Evolutionary conservation across 441 rosid species (phyloP), one percentile per base, ranked within the genome.

Genomic region (Bruguiera hainesii): DNA sequence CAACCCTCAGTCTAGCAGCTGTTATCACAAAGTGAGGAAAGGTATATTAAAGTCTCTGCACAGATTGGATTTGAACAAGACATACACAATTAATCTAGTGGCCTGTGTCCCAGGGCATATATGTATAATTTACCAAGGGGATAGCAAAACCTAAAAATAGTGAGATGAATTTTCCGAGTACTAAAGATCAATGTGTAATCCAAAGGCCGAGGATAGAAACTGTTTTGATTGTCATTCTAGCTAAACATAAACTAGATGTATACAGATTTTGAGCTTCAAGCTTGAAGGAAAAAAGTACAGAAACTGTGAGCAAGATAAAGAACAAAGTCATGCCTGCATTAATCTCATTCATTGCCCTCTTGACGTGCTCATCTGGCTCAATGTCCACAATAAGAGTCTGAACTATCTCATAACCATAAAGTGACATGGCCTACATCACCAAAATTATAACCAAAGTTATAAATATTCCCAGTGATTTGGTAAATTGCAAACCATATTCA

Each of bases 321-420:
- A 20, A 53, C 3, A 3, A 3, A 20, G 29, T 3, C 16, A 31
- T 60, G 52, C 49, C 63, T 64, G 74, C 87, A 68, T 82, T 84
- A 59, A 84, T 86, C 67, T 86, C 91, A 67, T 82, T 82, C 89
- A 84, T 84, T 51, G 91, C 87, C 6, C 80, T 71, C 71, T 84
- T 86, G 60, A 84, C 91, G 52, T 79, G 81, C 39, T 67, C 79
- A 51, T 84, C 91, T 33, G 84, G 86, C 69, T 81, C 89, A 3
- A 82, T 79, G 67, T 84, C 87, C 56, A 82, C 80, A 23, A 84
- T 81, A 35, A 82, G 83, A 8, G 81, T 84, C 67, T 82, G 85
- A 8, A 84, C 83, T 29, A 84, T 84, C 78, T 87, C 83, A 62
- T 29, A 83, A 15, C 87, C 91, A 51, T 84, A 81, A 64, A 71